These are phyloP conservation scores for Boletus vinaceobasis DNA, from an alignment of 768 basidiomycete species.

Conservation along the genomic window DNA sequence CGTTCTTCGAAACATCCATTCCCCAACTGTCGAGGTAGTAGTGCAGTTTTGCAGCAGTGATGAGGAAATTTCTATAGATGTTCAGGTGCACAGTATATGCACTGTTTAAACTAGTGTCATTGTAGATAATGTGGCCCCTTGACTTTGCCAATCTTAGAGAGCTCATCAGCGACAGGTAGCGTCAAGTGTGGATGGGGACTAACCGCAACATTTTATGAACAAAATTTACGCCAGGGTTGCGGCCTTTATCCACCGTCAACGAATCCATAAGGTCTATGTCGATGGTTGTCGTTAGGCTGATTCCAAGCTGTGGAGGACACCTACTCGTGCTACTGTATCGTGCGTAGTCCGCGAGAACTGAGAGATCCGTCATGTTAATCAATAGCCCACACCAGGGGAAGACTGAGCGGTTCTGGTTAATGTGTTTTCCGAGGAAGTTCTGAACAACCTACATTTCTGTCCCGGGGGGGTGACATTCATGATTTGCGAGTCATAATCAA, in stretches of 20 bases:
- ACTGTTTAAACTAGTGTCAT: slow-evolving; percentile 69
- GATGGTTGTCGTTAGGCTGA: not conserved
- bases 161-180: slow-evolving; percentile 3
- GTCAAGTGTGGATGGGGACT: slow-evolving; percentile 20
- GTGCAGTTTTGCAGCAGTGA: slow-evolving; percentile 85
- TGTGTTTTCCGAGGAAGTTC: not conserved
- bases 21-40: slow-evolving; percentile 71
- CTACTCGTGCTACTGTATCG: slow-evolving; percentile 62
- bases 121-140: slow-evolving; percentile 77
- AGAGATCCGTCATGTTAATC: slow-evolving; percentile 73
- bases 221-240: slow-evolving; percentile 64
- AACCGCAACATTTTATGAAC: slow-evolving; percentile 73
- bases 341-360: slow-evolving; percentile 74
- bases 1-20: slow-evolving; percentile 39
- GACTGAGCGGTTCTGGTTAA: slow-evolving; percentile 37
- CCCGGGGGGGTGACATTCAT: slow-evolving; percentile 50
- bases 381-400: slow-evolving; percentile 94
- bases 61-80: slow-evolving; percentile 80
- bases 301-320: slow-evolving; percentile 15
- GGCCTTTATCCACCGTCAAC: slow-evolving; percentile 65
- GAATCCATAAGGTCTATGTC: slow-evolving; percentile 59
- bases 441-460: slow-evolving; percentile 37
- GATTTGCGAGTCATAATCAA: slow-evolving; percentile 57
- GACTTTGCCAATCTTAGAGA: slow-evolving; percentile 60
- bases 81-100: slow-evolving; percentile 65